Evolutionary conservation across 2,329 filamentous ascomycete species (phyloP), one percentile per base, ranked within the genome.

Genomic region (Fusarium subglutinans): DNA sequence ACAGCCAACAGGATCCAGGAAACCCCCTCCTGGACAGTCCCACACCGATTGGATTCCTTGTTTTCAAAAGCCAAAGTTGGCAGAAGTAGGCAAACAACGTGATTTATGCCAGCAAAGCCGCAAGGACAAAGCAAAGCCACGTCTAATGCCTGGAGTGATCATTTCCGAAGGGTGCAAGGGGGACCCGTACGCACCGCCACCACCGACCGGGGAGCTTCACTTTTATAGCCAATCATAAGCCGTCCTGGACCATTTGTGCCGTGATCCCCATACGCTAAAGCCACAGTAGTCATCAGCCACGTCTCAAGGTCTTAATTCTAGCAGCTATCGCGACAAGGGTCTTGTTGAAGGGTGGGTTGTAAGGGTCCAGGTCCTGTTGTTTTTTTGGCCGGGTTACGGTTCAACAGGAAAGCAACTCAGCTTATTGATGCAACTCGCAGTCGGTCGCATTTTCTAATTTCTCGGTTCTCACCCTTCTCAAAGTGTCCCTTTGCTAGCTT

Each of bases 11-110:
- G 53, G 48, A 48, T 35, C 44, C 35, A 30, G 64, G 72, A 54
- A 56, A 53, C 55, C 58, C 70, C 72, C 50, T 65, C 55, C 57
- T 54, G 15, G 24, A 44, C 47, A 50, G 72, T 62, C 65, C 72
- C 68, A 66, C 72, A 58, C 63, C 63, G 56, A 45, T 51, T 72
- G 48, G 37, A 50, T 69, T 74, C 72, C 72, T 53, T 65, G 72
- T 75, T 74, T 74, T 75, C 24, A 35, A 70, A 30, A 60, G 58
- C 58, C 72, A 74, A 74, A 72, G 72, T 74, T 75, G 72, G 72
- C 64, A 74, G 62, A 71, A 61, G 63, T 55, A 60, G 68, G 63
- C 68, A 64, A 74, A 66, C 57, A 75, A 66, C 55, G 57, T 74
- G 66, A 74, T 71, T 57, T 58, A 45, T 62, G 54, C 30, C 37